Evolutionary conservation across 768 basidiomycete species (phyloP).

Genomic region (Podaxis pistillaris): DNA sequence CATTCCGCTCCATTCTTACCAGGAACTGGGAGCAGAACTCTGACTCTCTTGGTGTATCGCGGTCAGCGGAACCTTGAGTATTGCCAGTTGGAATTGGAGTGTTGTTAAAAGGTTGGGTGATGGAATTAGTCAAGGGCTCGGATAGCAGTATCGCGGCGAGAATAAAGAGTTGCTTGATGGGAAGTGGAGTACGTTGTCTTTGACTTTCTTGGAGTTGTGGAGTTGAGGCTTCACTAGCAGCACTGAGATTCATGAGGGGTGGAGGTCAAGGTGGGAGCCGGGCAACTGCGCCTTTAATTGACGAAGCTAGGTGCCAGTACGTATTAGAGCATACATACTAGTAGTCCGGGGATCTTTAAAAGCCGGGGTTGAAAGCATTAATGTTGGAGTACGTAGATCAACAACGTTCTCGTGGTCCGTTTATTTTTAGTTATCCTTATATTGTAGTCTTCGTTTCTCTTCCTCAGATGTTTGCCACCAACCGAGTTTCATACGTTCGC

Average conservation of each 20-base stretch:
- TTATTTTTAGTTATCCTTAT: too few species aligned
- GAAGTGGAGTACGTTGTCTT: slow-evolving; percentile 32
- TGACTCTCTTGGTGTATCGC: slow-evolving; percentile 38
- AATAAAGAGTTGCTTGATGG: slow-evolving; percentile 37
- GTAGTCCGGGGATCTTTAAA: neutral
- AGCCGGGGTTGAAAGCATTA: neutral
- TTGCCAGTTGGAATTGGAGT: slow-evolving; percentile 26
- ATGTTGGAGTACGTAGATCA: too few species aligned
- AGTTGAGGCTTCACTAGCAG: neutral
- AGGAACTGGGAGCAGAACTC: slow-evolving; percentile 47
- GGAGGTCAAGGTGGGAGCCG: neutral
- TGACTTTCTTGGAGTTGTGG: neutral
- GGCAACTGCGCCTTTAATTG: neutral
- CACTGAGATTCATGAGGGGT: neutral
- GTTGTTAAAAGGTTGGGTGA: slow-evolving; percentile 45
- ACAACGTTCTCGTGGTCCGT: too few species aligned
- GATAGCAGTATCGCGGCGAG: slow-evolving; percentile 38
- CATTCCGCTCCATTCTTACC: slow-evolving; percentile 24
- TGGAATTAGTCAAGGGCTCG: slow-evolving; percentile 42
- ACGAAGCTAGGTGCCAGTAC: neutral
- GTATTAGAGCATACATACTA: neutral
- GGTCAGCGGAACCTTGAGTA: slow-evolving; percentile 39
- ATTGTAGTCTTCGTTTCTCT: too few species aligned
- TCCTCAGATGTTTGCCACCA: too few species aligned
- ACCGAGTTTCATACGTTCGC: too few species aligned